Evolutionary conservation across 139 green algal species (phyloP), one percentile per base, ranked within the genome.

Genomic region (Raphidocelis subcapitata): DNA sequence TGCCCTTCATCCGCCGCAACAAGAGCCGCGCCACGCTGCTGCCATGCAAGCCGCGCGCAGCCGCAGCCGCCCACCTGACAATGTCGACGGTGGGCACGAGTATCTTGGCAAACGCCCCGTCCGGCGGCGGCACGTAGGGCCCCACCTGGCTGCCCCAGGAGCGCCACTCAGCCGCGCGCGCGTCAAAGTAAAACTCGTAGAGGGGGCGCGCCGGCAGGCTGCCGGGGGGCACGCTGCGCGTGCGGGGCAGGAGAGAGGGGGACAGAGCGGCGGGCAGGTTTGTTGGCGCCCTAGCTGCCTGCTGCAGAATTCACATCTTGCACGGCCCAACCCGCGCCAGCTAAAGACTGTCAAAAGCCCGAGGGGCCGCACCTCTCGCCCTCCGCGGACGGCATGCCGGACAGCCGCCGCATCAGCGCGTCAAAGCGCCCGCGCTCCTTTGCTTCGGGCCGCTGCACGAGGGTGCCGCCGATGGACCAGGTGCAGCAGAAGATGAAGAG

Each of bases 351-450:
- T n/a, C n/a, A n/a, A n/a, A n/a, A n/a, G n/a, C n/a, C n/a, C n/a
- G n/a, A n/a, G n/a, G n/a, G n/a, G n/a, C 12, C 41, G 8, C 41
- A 49, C 41, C 41, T 49, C 26, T 91, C 84, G 55, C 74, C 79
- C 69, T 95, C 91, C 3, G 86, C 76, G 26, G 83, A 83, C 33
- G 77, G 76, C 69, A 92, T 81, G 33, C 71, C 79, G 33, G 86
- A 62, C n/a, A 93, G 59, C 52, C 76, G 59, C 76, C 92, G 94
- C 32, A 95, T 33, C 52, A 96, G 90, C 16, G 76, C 56, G 65
- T 94, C 91, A 82, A 97, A 90, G 72, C 91, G 88, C 68, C 96
- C 92, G 73, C 94, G 93, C 72, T 93, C 86, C 76, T 95, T 89
- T 20, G 82, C 69, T 14, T 79, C 83, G 36, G 73, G 59, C 20